Conservation (phyloP, 2,329 filamentous ascomycete genomes). For the Fusarium chaquense region DNA sequence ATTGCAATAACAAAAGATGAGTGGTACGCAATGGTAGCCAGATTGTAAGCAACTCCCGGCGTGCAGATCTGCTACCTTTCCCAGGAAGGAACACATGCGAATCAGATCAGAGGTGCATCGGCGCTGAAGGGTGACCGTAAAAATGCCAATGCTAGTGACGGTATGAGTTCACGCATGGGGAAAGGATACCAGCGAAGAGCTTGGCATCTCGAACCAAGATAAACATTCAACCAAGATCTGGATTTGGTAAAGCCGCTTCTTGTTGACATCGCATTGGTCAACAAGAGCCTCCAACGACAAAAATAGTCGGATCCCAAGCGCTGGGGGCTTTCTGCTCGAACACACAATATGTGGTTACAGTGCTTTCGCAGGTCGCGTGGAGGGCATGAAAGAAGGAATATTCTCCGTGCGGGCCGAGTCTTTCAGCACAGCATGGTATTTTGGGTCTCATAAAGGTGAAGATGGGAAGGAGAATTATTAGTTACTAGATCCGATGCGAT, state of each 20-base stretch:
- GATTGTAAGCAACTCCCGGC: conserved; percentile 14
- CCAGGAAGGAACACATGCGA: conserved; percentile 17
- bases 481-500: background rate
- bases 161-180: conserved; percentile 23
- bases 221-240: conserved; percentile 14
- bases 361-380: conserved; percentile 15
- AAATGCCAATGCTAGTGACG: conserved; percentile 24
- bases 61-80: conserved; percentile 38
- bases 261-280: conserved; percentile 24
- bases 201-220: conserved; percentile 18
- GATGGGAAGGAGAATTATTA: background rate
- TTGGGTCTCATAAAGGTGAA: conserved; percentile 13
- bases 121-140: conserved; percentile 25
- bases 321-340: conserved; percentile 17
- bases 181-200: conserved; percentile 24
- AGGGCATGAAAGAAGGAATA: conserved; percentile 23
- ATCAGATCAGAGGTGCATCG: conserved; percentile 39
- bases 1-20: background rate
- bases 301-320: conserved; percentile 40
- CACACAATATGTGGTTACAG: conserved; percentile 27
- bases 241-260: conserved; percentile 30
- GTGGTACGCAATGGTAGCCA: conserved; percentile 12
- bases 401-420: conserved; percentile 37
- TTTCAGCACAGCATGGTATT: background rate
- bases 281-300: conserved; percentile 19